Conservation (phyloP, 352 stramenopile species). For the Phytophthora niederhauseri region DNA sequence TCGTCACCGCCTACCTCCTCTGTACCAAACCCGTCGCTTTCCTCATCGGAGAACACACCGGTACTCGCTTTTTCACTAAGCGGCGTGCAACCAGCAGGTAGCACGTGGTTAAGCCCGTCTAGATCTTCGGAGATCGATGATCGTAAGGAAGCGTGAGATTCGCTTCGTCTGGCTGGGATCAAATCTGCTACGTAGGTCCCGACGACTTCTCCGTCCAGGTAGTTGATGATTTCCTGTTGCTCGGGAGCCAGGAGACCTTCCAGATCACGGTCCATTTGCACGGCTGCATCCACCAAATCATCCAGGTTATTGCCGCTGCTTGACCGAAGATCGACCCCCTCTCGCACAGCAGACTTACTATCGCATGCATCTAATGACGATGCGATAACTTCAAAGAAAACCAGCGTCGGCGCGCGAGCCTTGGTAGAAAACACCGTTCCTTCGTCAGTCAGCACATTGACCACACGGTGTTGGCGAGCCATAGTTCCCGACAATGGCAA, state of each 20-base stretch:
- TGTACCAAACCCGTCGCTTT: constrained; percentile 30
- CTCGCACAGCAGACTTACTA: constrained; percentile 4
- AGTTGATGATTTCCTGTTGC: constrained; percentile 55
- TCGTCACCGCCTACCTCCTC: constrained; percentile 22
- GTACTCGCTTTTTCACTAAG: constrained; percentile 23
- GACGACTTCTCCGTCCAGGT: constrained; percentile 55
- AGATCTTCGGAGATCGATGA: constrained; percentile 43
- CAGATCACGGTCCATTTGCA: constrained; percentile 24
- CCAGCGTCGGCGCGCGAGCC: constrained; percentile 61
- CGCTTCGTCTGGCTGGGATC: constrained; percentile 25
- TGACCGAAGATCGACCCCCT: not conserved
- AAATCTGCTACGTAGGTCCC: constrained; percentile 55
- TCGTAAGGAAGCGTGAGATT: constrained; percentile 24
- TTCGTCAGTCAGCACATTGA: constrained; percentile 62
- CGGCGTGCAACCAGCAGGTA: constrained; percentile 28
- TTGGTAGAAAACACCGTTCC: constrained; percentile 80
- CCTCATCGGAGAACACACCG: constrained; percentile 33
- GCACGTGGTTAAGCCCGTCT: constrained; percentile 37
- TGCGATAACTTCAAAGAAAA: constrained; percentile 66
- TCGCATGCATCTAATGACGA: constrained; percentile 28
- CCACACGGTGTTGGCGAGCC: constrained; percentile 40
- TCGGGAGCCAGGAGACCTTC: constrained; percentile 21
- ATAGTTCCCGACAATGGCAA: constrained; percentile 46
- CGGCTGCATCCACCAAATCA: constrained; percentile 31
- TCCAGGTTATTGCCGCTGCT: constrained; percentile 18